phyloP scores from a whole-genome alignment of 371 early-diverging fungal species.

The Actinomortierella ambigua region DNA sequence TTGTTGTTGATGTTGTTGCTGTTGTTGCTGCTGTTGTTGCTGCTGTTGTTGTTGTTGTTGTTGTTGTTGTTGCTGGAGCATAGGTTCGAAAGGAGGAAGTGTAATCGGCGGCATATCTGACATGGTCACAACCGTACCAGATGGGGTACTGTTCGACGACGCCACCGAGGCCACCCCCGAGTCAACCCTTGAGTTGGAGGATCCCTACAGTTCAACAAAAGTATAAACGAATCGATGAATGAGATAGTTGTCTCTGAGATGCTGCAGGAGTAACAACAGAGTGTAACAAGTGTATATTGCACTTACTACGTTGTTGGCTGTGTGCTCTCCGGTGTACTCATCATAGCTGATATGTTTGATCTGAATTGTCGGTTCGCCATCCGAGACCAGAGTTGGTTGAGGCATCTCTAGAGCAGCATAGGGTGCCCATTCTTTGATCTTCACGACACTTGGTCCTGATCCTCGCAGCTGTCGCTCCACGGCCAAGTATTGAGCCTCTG shows the following conservation, averaged over 20 bases:
- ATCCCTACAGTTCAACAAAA: too few relatives aligned
- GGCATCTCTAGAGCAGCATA: conserved; percentile 44
- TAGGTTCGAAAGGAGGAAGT: conserved; percentile 40
- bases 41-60: conserved; percentile 22
- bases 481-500: conserved; percentile 44
- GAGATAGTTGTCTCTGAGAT: too few relatives aligned
- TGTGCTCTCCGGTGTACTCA: conserved; percentile 20
- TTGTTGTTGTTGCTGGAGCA: conserved; percentile 37
- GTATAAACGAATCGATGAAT: too few relatives aligned
- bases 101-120: conserved; percentile 24
- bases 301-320: too few relatives aligned
- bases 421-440: conserved; percentile 48
- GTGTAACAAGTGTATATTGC: too few relatives aligned
- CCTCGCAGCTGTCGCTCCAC: conserved; percentile 42
- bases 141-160: too few relatives aligned
- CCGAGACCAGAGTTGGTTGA: conserved; percentile 16
- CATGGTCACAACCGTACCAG: too few relatives aligned
- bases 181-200: too few relatives aligned
- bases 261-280: too few relatives aligned
- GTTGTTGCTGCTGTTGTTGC: conserved; percentile 17
- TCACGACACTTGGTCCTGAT: conserved; percentile 41
- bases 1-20: conserved; percentile 22
- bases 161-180: too few relatives aligned
- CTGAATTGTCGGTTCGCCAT: conserved; percentile 28
- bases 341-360: conserved; percentile 24